Conservation (phyloP, 2,329 filamentous ascomycete species). For the Escovopsis sp. region DNA sequence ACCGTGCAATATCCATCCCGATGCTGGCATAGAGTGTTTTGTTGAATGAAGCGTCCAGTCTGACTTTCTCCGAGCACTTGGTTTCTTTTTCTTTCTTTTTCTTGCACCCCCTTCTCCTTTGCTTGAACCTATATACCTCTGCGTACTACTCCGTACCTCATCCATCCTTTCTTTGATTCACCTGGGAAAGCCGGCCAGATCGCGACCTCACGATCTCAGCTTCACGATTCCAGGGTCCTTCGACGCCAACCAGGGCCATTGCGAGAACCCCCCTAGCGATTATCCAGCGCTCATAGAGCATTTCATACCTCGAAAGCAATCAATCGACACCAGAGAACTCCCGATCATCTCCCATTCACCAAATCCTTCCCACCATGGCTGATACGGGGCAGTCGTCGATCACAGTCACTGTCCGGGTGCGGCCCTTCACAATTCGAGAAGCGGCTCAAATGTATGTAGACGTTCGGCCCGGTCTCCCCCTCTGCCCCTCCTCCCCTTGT, state of each 20-base stretch:
- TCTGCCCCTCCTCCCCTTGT: not conserved
- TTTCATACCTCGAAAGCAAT: not conserved
- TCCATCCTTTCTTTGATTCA: no score
- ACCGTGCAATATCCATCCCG: no score
- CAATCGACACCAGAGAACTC: not conserved
- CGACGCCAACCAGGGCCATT: not conserved
- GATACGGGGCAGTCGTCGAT: constrained; percentile 35
- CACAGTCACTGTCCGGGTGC: constrained; percentile 49
- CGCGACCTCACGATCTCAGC: not conserved
- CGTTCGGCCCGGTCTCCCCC: not conserved
- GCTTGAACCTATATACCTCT: not conserved
- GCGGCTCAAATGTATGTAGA: constrained; percentile 65
- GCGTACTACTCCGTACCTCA: no score
- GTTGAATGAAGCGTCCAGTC: not conserved
- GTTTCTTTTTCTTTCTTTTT: not conserved
- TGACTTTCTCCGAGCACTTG: not conserved
- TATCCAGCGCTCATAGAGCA: no score
- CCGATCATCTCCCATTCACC: not conserved
- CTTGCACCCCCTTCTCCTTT: no score
- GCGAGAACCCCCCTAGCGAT: no score
- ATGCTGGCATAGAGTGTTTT: no score
- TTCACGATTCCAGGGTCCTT: no score
- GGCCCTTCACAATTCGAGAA: constrained; percentile 73
- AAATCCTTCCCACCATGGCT: constrained; percentile 9
- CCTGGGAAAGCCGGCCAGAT: constrained; percentile 14